A percentile compares a stretch with the other conserved stretches of the same genome.
Evolutionary conservation across 176 grass and related monocot species (phyloP).

Genomic region (Bonia amplexicaulis): DNA sequence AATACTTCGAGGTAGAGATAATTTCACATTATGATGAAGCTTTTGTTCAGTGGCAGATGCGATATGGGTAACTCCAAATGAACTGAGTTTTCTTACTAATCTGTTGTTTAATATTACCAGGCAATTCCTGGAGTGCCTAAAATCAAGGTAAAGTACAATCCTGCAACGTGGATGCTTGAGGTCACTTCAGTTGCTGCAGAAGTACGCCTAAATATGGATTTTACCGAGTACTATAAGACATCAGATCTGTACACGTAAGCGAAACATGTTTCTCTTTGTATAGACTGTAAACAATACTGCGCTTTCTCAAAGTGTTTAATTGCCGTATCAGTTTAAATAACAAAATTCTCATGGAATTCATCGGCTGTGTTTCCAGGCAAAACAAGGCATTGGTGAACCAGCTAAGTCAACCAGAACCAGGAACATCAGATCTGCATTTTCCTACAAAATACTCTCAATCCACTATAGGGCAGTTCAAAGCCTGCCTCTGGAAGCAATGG

Average conservation of each 20-base stretch:
- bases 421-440: slow-evolving; percentile 76
- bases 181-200: slow-evolving; percentile 81
- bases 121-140: slow-evolving; percentile 91
- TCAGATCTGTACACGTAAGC: slow-evolving; percentile 74
- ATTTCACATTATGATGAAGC: not conserved
- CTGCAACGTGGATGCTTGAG: slow-evolving; percentile 97
- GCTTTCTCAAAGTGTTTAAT: not conserved
- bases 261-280: not conserved
- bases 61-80: not conserved
- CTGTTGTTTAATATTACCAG: slow-evolving; percentile 37
- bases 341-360: slow-evolving; percentile 13
- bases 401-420: slow-evolving; percentile 60
- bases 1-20: slow-evolving; percentile 81
- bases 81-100: not conserved
- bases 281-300: not conserved
- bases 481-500: slow-evolving; percentile 97
- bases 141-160: slow-evolving; percentile 97
- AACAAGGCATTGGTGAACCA: slow-evolving; percentile 70
- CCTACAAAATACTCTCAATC: slow-evolving; percentile 73
- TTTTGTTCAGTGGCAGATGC: not conserved
- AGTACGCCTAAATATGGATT: slow-evolving; percentile 80
- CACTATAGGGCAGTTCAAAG: slow-evolving; percentile 67
- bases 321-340: not conserved
- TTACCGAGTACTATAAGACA: slow-evolving; percentile 70
- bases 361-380: slow-evolving; percentile 43